Percentiles rank a stretch among this genome's conserved stretches.
phyloP scores from a whole-genome alignment of 192 early-diverging fungal species.

The Coemansia reversa region DNA sequence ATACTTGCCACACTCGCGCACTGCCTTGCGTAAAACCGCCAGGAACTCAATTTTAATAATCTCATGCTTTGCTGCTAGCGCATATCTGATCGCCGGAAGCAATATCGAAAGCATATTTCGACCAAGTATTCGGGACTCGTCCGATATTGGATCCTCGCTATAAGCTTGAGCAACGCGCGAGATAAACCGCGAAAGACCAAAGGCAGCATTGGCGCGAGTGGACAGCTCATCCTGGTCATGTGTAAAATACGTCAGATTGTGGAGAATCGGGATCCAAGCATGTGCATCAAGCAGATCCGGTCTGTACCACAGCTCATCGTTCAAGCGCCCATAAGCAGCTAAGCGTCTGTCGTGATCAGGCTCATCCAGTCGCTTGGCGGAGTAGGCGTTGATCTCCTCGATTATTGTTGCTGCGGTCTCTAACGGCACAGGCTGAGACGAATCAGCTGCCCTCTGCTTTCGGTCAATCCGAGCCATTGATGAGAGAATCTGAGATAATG shows the following conservation, averaged over 20 bases:
- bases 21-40: constrained; percentile 26
- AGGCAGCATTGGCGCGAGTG: constrained; percentile 77
- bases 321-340: constrained; percentile 71
- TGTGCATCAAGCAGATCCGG: constrained; percentile 55
- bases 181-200: constrained; percentile 72
- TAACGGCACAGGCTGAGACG: constrained; percentile 28
- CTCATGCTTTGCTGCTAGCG: constrained; percentile 36
- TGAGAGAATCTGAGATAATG: constrained; percentile 63
- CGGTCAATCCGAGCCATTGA: constrained; percentile 65
- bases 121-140: constrained; percentile 18
- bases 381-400: constrained; percentile 78
- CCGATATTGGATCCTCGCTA: constrained; percentile 11
- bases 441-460: not conserved
- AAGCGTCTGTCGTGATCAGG: constrained; percentile 85
- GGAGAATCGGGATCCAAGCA: constrained; percentile 88
- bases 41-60: constrained; percentile 41
- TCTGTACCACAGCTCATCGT: constrained; percentile 62
- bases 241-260: constrained; percentile 82
- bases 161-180: constrained; percentile 50
- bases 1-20: constrained; percentile 33
- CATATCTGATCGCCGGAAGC: constrained; percentile 39
- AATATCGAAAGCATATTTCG: constrained; percentile 22
- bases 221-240: constrained; percentile 86
- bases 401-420: constrained; percentile 58
- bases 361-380: constrained; percentile 72